These are phyloP conservation scores for Gossypium stocksii DNA, from an alignment of 345 rosid species.

Conservation along the genomic window DNA sequence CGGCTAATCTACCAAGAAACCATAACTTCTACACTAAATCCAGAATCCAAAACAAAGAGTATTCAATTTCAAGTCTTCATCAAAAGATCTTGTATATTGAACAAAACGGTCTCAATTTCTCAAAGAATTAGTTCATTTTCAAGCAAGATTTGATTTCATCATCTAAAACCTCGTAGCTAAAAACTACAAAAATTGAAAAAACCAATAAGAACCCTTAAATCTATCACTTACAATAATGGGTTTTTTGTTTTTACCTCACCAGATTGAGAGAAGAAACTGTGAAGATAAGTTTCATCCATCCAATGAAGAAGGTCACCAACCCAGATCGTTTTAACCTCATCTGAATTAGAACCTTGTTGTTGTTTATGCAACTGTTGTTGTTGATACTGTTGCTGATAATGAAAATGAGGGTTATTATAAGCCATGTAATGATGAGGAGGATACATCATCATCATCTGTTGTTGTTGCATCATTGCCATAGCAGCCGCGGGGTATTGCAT, in stretches of 20 bases:
- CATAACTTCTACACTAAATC: not conserved
- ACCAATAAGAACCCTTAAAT: not conserved
- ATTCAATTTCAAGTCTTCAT: not conserved
- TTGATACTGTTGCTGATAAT: constrained; percentile 29
- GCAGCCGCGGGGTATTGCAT: constrained; percentile 86
- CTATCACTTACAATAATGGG: not conserved
- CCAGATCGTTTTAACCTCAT: constrained; percentile 70
- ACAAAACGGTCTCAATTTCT: not conserved
- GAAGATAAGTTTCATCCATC: constrained; percentile 83
- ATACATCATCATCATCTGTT: constrained; percentile 95
- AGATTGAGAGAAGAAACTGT: constrained; percentile 53
- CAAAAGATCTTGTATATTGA: not conserved
- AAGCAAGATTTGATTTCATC: not conserved
- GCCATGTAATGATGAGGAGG: constrained; percentile 77
- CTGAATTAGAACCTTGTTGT: constrained; percentile 37
- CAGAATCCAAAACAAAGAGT: not conserved
- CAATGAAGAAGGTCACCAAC: constrained; percentile 65
- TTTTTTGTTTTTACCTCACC: constrained; percentile 48
- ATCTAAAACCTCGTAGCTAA: not conserved
- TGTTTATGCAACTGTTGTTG: constrained; percentile 24
- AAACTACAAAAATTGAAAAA: not conserved
- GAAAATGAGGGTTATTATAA: constrained; percentile 32
- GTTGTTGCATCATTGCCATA: constrained; percentile 83
- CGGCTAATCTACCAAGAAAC: no score
- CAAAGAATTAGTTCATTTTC: not conserved